Base-by-base conservation (phyloP, 2,329 filamentous ascomycete genomes). In the Colletotrichum sp. region DNA sequence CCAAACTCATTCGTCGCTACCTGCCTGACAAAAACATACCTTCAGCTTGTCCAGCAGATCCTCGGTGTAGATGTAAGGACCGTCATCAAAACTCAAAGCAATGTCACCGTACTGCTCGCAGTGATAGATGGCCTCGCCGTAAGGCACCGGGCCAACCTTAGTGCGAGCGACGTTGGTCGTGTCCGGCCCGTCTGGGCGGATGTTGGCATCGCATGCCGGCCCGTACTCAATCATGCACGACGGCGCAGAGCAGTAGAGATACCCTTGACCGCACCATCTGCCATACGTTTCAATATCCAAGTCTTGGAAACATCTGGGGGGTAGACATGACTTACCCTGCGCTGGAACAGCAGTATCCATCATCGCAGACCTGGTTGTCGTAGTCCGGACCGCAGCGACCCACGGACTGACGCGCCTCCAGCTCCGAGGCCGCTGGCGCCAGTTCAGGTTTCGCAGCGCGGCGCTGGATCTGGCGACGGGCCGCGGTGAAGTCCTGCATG, bases 151-250 rank as follows among this genome's bases (percentile, higher is more conserved):
- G 16, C 92, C 92, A 3, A 91, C 77, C 62, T 89, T 86, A 3
- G 90, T 86, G 10, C 92, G 88, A 24, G 87, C 81, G 62, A 93
- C 82, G 2, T 83, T 84, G 5, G 87, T 87, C 1, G 92, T 93
- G 75, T 91, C 89, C 10, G 86, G 84, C 2, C 92, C 92, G 0
- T 77, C 74, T 5, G 77, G 88, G 76, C 67, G 90, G 87, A 79
- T 86, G 78, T 93, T 93, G 69, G 89, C 91, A 78, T 93, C 91
- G 78, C 92, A 94, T 6, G 84, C 88, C 24, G 91, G 87, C n/a
- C 91, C 91, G 78, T 90, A 92, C 78, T 89, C 83, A 79, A 92
- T 90, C 80, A 91, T 88, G 80, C 92, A 94, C 69, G 92, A 89
- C 3, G 92, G 92, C 24, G 91, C 89, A 34, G 87, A 87, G 83